Evolutionary conservation across 1,284 basidiomycete genomes (phyloP).

Genomic region (Sutorius eximius): DNA sequence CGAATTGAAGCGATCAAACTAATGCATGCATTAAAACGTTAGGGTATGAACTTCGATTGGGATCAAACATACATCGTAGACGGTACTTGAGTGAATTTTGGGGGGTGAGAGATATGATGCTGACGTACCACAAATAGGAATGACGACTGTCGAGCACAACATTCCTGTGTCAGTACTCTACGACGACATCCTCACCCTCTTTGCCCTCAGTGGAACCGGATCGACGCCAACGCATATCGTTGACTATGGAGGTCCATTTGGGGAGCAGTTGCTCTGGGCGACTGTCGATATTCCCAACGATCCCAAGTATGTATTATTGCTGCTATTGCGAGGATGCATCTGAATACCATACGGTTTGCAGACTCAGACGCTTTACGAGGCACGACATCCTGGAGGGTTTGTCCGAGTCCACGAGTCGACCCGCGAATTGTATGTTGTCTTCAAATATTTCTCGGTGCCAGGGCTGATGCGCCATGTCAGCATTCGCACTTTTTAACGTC

Average conservation of each 20-base stretch:
- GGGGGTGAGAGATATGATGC: background rate
- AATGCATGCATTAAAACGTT: slow-evolving; percentile 5
- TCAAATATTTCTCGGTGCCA: background rate
- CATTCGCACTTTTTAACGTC: slow-evolving; percentile 65
- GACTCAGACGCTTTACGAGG: slow-evolving; percentile 59
- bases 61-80: slow-evolving; percentile 73
- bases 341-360: slow-evolving; percentile 24
- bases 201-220: slow-evolving; percentile 65
- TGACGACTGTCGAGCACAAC: slow-evolving; percentile 76
- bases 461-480: slow-evolving; percentile 37
- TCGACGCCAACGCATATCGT: slow-evolving; percentile 73
- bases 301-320: slow-evolving; percentile 48
- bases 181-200: slow-evolving; percentile 66
- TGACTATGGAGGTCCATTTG: slow-evolving; percentile 66
- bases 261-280: slow-evolving; percentile 70
- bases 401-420: slow-evolving; percentile 60
- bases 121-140: slow-evolving; percentile 44
- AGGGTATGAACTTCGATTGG: slow-evolving; percentile 77
- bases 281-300: slow-evolving; percentile 62
- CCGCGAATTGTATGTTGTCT: slow-evolving; percentile 50
- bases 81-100: slow-evolving; percentile 40
- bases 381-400: slow-evolving; percentile 64
- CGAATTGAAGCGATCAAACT: background rate
- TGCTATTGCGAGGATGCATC: background rate
- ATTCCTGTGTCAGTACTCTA: slow-evolving; percentile 64